phyloP scores from a whole-genome alignment of 1,139 yeast species.

The Hansenula lynferdii region DNA sequence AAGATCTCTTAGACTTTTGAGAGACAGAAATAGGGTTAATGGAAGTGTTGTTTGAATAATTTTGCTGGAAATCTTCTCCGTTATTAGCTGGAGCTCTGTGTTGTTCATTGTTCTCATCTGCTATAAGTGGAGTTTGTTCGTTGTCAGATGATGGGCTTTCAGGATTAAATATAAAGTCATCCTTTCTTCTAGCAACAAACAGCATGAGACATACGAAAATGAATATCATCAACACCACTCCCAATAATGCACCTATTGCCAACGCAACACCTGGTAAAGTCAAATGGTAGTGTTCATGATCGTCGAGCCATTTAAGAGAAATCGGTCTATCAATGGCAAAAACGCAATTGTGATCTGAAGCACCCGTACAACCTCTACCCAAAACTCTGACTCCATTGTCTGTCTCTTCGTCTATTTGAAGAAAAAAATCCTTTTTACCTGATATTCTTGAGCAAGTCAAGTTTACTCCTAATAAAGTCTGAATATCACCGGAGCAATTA shows the following conservation, averaged over 20 bases:
- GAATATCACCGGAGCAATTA: constrained; percentile 38
- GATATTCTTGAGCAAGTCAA: constrained; percentile 39
- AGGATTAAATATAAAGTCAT: not conserved
- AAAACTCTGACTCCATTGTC: constrained; percentile 65
- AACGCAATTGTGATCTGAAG: constrained; percentile 46
- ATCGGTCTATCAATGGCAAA: constrained; percentile 69
- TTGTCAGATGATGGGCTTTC: not conserved
- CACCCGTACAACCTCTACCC: constrained; percentile 63
- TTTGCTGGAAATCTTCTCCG: constrained; percentile 8
- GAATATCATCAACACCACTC: constrained; percentile 36
- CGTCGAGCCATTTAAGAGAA: constrained; percentile 57
- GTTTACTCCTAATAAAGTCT: constrained; percentile 40
- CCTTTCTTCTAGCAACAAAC: constrained; percentile 22
- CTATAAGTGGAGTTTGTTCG: constrained; percentile 2
- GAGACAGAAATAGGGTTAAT: constrained; percentile 7
- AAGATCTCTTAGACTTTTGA: not conserved
- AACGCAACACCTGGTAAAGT: constrained; percentile 64
- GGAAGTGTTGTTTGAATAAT: constrained; percentile 11
- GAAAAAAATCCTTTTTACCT: constrained; percentile 27
- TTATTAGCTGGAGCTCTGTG: not conserved
- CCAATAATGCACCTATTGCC: constrained; percentile 60
- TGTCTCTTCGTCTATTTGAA: constrained; percentile 35
- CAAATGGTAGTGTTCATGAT: constrained; percentile 43
- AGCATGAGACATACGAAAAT: constrained; percentile 32
- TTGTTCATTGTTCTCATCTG: not conserved